Percentiles rank a stretch among this genome's conserved stretches.
Conservation (phyloP, 83 land plant species). For the Picea engelmannii region DNA sequence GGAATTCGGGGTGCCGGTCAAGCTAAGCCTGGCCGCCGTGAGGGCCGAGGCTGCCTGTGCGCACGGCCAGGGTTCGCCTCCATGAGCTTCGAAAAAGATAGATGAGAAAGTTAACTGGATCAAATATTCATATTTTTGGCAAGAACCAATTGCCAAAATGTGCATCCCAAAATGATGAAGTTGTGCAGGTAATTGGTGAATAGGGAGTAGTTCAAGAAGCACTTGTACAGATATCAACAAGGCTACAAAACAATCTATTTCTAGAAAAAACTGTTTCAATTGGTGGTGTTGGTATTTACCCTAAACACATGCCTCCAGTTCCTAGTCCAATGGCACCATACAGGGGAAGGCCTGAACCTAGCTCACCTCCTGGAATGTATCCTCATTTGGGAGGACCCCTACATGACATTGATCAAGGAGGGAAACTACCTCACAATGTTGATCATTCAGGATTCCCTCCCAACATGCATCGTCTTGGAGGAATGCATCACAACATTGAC, state of each 20-base stretch:
- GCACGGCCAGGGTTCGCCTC: too few species aligned
- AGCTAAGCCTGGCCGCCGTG: too few species aligned
- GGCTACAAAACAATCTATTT: constrained; percentile 57
- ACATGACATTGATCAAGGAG: constrained; percentile 37
- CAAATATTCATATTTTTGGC: constrained; percentile 61
- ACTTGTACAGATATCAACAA: constrained; percentile 66
- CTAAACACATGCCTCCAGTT: constrained; percentile 30
- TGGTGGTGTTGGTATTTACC: constrained; percentile 16
- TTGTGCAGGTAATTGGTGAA: constrained; percentile 75
- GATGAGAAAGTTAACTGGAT: constrained; percentile 68
- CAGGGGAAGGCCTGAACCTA: constrained; percentile 53
- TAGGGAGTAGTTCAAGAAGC: constrained; percentile 66
- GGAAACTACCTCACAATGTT: constrained; percentile 28
- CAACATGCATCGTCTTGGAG: constrained; percentile 34
- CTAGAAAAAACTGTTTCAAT: constrained; percentile 47
- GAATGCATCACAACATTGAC: constrained; percentile 34
- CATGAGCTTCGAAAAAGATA: too few species aligned
- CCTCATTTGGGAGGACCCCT: constrained; percentile 31
- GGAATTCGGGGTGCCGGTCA: too few species aligned
- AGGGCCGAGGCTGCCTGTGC: too few species aligned
- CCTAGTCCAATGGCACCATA: constrained; percentile 42
- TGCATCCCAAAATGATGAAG: constrained; percentile 68
- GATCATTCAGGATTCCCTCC: constrained; percentile 39
- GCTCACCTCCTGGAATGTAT: constrained; percentile 48
- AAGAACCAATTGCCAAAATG: constrained; percentile 64